Conservation (phyloP, 495 filamentous ascomycete species). For the Talaromyces ruber region DNA sequence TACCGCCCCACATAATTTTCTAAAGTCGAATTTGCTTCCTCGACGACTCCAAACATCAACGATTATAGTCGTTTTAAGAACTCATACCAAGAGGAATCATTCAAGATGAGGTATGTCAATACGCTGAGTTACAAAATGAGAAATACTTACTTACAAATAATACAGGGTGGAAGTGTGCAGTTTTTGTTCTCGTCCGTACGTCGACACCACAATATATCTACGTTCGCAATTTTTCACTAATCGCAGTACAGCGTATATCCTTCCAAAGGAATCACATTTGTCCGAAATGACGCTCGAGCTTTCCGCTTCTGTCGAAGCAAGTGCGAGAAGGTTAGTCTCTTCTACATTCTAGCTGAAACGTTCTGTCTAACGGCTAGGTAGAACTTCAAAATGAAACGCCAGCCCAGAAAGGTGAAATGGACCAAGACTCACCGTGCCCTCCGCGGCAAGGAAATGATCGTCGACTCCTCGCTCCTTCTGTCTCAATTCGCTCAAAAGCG, state of each 20-base stretch:
- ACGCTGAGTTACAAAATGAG: not conserved
- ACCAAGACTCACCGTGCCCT: slow-evolving; percentile 68
- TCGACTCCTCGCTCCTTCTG: slow-evolving; percentile 87
- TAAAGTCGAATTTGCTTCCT: not conserved
- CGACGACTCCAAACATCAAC: not conserved
- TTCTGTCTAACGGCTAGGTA: slow-evolving; percentile 36
- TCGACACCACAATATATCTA: not conserved
- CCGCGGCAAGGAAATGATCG: slow-evolving; percentile 82
- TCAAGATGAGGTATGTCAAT: slow-evolving; percentile 3
- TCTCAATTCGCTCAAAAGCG: slow-evolving; percentile 84
- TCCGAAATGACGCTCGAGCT: slow-evolving; percentile 68
- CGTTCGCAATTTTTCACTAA: not conserved
- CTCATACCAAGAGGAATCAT: not conserved
- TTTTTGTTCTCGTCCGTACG: slow-evolving; percentile 59
- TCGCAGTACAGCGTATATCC: slow-evolving; percentile 48
- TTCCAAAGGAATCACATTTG: slow-evolving; percentile 80
- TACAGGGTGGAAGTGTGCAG: slow-evolving; percentile 77
- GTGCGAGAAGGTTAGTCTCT: slow-evolving; percentile 6
- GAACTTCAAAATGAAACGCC: slow-evolving; percentile 99
- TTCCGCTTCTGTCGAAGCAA: slow-evolving; percentile 39
- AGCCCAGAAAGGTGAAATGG: slow-evolving; percentile 78
- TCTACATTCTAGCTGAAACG: slow-evolving; percentile 55
- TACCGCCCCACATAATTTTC: slow-evolving; percentile 2
- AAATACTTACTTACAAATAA: not conserved
- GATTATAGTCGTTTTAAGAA: not conserved